A percentile compares a stretch with the other conserved stretches of the same genome.
phyloP scores from a whole-genome alignment of 2,329 filamentous ascomycete species.

The Coniochaeta sp. region DNA sequence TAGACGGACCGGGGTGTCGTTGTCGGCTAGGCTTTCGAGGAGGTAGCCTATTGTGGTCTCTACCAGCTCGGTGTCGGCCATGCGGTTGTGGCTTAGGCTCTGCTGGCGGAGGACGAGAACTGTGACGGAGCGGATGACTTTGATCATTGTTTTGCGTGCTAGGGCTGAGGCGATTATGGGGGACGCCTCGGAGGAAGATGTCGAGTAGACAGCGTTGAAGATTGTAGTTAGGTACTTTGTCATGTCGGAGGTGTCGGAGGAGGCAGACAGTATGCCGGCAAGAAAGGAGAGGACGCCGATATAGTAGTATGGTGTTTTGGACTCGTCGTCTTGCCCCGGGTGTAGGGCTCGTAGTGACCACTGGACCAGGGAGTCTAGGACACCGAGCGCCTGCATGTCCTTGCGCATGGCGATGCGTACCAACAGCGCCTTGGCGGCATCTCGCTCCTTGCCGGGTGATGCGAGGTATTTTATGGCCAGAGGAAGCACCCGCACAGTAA shows the following conservation, averaged over 20 bases:
- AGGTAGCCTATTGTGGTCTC: conserved; percentile 80
- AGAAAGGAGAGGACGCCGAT: conserved; percentile 77
- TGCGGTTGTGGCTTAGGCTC: conserved; percentile 20
- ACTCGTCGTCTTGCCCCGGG: conserved; percentile 26
- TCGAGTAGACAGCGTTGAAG: conserved; percentile 55
- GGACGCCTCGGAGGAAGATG: conserved; percentile 37
- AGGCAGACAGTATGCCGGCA: conserved; percentile 61
- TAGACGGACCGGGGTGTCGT: conserved; percentile 83
- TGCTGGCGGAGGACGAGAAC: conserved; percentile 55
- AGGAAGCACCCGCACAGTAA: conserved; percentile 63
- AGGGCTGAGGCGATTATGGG: conserved; percentile 64
- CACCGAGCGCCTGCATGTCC: conserved; percentile 76
- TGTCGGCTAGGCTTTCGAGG: conserved; percentile 71
- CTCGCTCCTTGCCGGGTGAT: conserved; percentile 76
- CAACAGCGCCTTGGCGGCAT: conserved; percentile 76
- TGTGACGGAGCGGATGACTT: conserved; percentile 70
- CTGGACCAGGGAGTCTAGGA: conserved; percentile 59
- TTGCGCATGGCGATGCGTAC: conserved; percentile 74
- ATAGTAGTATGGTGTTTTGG: conserved; percentile 58
- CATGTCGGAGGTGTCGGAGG: conserved; percentile 69
- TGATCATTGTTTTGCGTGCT: conserved; percentile 75
- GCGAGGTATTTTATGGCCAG: conserved; percentile 65
- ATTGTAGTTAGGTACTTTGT: conserved; percentile 56
- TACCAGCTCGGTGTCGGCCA: conserved; percentile 46
- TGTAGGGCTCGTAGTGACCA: conserved; percentile 63